Base-by-base conservation (phyloP, 257 asterid genomes). In the Penstemon davidsonii region DNA sequence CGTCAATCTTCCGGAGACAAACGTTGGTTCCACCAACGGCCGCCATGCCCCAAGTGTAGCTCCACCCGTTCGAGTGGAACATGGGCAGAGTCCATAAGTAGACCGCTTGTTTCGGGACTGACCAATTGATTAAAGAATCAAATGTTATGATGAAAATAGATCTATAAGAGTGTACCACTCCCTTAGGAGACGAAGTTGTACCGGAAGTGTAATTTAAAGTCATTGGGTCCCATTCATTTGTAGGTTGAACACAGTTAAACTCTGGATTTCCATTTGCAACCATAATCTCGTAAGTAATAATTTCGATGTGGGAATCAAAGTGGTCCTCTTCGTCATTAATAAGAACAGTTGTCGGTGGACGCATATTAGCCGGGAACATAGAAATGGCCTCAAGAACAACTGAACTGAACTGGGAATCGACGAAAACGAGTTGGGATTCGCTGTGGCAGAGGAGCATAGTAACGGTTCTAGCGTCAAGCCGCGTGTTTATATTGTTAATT, bases 1-100 rank as follows among this genome's bases (percentile, higher is more conserved):
- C 91, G 5, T 91, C 91, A 56, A 91, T 73, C n/a, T 70, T 83
- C 4, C 96, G 70, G n/a, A 91, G 85, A 11, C 97, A 91, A 36
- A 91, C 56, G 64, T 78, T 91, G 39, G 85, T 74, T 0, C 89
- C 97, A 3, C 97, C 97, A 3, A 81, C 85, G 15, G 92, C 97
- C 2, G 97, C 96, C 85, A 88, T 85, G 3, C 95, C 95, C 97
- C 97, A 91, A 2, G 95, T 79, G 86, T 80, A 91, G 79, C 96
- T 88, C 97, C 97, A 91, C 41, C 97, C 97, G 51, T 91, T 91
- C 7, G 97, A 77, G 66, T 91, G 97, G 67, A 88, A 91, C 88
- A 91, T 88, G 5, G 96, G 97, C 56, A 91, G 70, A 6, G 97
- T 88, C 97, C 97, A 91, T 8, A 91, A 75, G 44, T 86, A 88